A percentile compares a stretch with the other conserved stretches of the same genome.
Evolutionary conservation across 345 rosid species (phyloP).

Genomic region (Ailanthus altissimus): DNA sequence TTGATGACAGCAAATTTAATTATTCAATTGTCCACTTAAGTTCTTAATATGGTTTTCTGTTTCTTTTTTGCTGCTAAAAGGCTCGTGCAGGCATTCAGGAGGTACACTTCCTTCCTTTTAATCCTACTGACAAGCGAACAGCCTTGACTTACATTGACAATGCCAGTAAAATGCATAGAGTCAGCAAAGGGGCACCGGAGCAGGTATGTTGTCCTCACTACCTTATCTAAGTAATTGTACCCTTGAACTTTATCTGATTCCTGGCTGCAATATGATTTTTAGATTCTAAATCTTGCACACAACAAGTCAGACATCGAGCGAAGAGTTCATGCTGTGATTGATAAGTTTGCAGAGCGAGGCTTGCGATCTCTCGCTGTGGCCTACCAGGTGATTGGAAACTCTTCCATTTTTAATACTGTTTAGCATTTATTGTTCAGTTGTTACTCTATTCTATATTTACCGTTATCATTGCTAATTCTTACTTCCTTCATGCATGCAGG

Average conservation of each 20-base stretch:
- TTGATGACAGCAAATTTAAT: background rate
- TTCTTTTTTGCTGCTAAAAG: conserved; percentile 36
- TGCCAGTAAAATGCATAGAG: conserved; percentile 92
- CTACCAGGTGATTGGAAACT: conserved; percentile 59
- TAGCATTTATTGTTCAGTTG: background rate
- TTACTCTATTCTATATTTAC: background rate
- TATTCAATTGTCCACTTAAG: background rate
- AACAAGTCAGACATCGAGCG: conserved; percentile 86
- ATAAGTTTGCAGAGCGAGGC: conserved; percentile 95
- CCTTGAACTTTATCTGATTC: conserved; percentile 19
- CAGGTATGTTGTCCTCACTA: conserved; percentile 55
- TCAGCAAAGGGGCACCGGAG: conserved; percentile 99
- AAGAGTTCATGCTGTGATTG: conserved; percentile 90
- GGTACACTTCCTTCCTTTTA: conserved; percentile 95
- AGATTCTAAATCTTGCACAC: conserved; percentile 91
- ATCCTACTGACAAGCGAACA: conserved; percentile 97
- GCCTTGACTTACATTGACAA: conserved; percentile 81
- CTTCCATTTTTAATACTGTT: background rate
- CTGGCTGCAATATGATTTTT: conserved; percentile 26
- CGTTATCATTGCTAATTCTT: background rate
- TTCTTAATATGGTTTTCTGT: conserved; percentile 1
- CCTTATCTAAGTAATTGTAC: background rate
- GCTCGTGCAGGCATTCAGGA: conserved; percentile 97
- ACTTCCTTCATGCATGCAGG: conserved; percentile 46
- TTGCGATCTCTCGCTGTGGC: conserved; percentile 97